Conservation (phyloP, 2,329 filamentous ascomycete species). For the Hypoxylon sp. region DNA sequence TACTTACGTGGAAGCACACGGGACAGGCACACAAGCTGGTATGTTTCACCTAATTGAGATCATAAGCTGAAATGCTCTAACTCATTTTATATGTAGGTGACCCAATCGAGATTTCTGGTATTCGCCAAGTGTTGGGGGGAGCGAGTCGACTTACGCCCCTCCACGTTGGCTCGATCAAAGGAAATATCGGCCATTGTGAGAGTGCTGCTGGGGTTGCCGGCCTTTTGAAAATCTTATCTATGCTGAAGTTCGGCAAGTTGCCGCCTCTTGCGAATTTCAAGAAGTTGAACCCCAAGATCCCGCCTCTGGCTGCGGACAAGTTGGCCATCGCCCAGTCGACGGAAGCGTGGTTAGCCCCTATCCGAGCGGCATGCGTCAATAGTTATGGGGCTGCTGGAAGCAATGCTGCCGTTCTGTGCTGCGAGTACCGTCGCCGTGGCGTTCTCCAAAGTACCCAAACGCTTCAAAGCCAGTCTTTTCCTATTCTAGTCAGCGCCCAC, state of each 20-base stretch:
- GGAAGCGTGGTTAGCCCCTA: too few relatives aligned
- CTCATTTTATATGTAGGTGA: conserved; percentile 52
- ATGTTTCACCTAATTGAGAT: too few relatives aligned
- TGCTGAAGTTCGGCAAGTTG: conserved; percentile 17
- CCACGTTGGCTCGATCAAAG: conserved; percentile 51
- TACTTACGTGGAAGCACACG: conserved; percentile 57
- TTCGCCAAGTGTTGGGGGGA: conserved; percentile 47
- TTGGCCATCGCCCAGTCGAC: background rate
- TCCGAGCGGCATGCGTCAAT: background rate
- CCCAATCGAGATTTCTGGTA: conserved; percentile 50
- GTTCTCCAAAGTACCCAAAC: too few relatives aligned
- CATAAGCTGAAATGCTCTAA: too few relatives aligned
- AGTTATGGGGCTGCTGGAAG: conserved; percentile 1
- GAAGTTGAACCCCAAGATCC: conserved; percentile 45
- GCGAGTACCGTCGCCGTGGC: too few relatives aligned
- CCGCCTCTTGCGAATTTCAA: background rate
- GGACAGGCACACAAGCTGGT: conserved; percentile 57
- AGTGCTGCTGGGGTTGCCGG: conserved; percentile 50
- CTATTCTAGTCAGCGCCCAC: too few relatives aligned
- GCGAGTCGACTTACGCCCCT: conserved; percentile 32
- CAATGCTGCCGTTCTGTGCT: background rate
- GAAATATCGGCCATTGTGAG: conserved; percentile 54
- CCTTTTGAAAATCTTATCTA: conserved; percentile 45
- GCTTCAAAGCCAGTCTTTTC: too few relatives aligned
- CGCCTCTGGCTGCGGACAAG: conserved; percentile 53